These are phyloP conservation scores for Botrytis squamosa DNA, from an alignment of 2,329 filamentous ascomycete genomes.

Conservation along the genomic window DNA sequence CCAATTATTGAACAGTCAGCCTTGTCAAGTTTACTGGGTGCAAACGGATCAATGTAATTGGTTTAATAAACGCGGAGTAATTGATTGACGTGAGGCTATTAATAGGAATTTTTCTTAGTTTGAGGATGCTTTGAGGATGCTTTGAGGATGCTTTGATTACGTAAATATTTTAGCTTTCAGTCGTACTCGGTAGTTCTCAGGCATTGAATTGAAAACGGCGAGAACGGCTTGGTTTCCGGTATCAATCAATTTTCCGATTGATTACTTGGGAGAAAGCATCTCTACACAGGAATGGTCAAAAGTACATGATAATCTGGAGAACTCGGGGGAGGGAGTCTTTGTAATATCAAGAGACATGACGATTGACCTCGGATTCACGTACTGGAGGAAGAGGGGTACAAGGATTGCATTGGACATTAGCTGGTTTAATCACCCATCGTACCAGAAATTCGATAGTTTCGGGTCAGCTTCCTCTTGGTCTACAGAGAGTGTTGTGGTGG, in stretches of 20 bases:
- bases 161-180: neutral
- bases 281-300: neutral
- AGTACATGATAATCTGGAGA: neutral
- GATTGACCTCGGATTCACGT: neutral
- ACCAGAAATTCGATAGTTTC: neutral
- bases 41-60: neutral
- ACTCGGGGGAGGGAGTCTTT: neutral
- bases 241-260: neutral
- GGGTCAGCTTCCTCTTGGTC: neutral
- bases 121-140: neutral
- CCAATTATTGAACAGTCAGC: constrained; percentile 10
- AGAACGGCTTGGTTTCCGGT: neutral
- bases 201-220: neutral
- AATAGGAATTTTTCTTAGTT: neutral
- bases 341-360: neutral
- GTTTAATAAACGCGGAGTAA: neutral
- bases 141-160: neutral
- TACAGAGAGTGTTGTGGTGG: neutral
- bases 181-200: neutral
- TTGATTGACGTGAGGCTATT: neutral
- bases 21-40: constrained; percentile 8
- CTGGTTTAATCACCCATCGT: neutral
- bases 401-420: neutral
- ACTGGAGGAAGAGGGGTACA: neutral
- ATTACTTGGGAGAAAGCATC: neutral